Base-by-base conservation (phyloP, 371 early-diverging fungal genomes). In the Mortierella sp. region DNA sequence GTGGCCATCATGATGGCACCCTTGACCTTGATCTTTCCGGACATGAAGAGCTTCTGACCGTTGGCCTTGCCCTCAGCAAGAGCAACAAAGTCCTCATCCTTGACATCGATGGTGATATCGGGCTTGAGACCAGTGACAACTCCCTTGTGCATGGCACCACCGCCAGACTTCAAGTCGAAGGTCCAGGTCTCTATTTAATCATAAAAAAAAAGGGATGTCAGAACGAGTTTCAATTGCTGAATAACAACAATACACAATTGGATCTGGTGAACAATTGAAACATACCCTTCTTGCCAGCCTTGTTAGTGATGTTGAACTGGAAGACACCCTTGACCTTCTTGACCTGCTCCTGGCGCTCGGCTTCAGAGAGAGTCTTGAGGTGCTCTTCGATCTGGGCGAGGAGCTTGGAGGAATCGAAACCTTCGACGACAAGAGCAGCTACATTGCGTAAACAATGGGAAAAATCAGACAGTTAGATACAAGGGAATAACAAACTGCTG, bases 1-100 rank as follows among this genome's bases (percentile, higher is more conserved):
- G 89, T 89, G 53, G 91, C 91, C 67, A 89, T 85, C 93, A 94
- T 94, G 84, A 96, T 90, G 67, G 94, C 89, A 63, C 96, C 96
- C 88, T 95, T 94, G 77, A 95, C 86, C 88, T 96, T 96, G 81
- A 96, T 88, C 88, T 92, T 95, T 57, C 96, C 94, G 19, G 77
- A 60, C 94, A 94, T 93, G 85, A 95, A 96, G 21, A 94, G 91
- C 76, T 91, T 89, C 87, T 95, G 96, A 21, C 88, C 91, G 76
- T 92, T 97, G 55, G 96, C 86, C 88, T 97, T 97, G 55, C 96
- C 96, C 22, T 84, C 70, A 16, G 95, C 93, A 66, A 97, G 84
- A 61, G 92, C 91, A 60, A 95, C 92, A 88, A 97, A 96, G 85
- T 95, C 96, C 45, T 88, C 85, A 70, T 97, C 94, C 62, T 72